phyloP scores from a whole-genome alignment of 2,329 filamentous ascomycete species.

The Arthroderma uncinatum region DNA sequence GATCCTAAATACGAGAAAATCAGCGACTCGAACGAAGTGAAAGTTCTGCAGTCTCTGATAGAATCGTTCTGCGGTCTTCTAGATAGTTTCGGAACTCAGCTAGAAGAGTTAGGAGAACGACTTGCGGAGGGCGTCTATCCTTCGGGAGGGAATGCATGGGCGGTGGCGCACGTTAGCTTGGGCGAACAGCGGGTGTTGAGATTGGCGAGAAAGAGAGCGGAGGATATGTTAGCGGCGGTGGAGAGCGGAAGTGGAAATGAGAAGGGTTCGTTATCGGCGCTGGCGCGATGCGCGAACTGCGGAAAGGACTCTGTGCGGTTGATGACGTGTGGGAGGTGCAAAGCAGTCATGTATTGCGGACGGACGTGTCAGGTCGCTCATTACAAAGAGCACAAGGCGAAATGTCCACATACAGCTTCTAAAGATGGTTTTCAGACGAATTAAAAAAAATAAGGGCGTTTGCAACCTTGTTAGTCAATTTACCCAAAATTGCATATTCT shows the following conservation, averaged over 20 bases:
- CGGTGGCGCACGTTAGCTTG: conserved; percentile 25
- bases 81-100: conserved; percentile 22
- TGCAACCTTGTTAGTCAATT: too few relatives aligned
- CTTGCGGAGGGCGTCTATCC: conserved; percentile 24
- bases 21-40: conserved; percentile 24
- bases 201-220: conserved; percentile 24
- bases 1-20: conserved; percentile 21
- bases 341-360: conserved; percentile 23
- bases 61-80: conserved; percentile 25
- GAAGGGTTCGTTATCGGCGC: conserved; percentile 14
- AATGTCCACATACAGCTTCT: conserved; percentile 19
- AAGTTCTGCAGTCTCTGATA: conserved; percentile 25
- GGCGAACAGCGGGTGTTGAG: conserved; percentile 27
- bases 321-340: conserved; percentile 26
- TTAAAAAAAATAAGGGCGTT: too few relatives aligned
- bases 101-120: conserved; percentile 25
- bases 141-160: conserved; percentile 27
- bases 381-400: conserved; percentile 25
- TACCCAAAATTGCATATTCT: too few relatives aligned
- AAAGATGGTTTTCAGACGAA: conserved; percentile 14
- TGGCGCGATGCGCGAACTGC: conserved; percentile 22
- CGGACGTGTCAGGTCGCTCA: conserved; percentile 25
- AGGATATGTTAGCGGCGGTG: conserved; percentile 21
- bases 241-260: too few relatives aligned
- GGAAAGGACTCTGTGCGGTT: conserved; percentile 21